Evolutionary conservation across 306 rosid genomes (phyloP).

Genomic region (Castanea sativa): DNA sequence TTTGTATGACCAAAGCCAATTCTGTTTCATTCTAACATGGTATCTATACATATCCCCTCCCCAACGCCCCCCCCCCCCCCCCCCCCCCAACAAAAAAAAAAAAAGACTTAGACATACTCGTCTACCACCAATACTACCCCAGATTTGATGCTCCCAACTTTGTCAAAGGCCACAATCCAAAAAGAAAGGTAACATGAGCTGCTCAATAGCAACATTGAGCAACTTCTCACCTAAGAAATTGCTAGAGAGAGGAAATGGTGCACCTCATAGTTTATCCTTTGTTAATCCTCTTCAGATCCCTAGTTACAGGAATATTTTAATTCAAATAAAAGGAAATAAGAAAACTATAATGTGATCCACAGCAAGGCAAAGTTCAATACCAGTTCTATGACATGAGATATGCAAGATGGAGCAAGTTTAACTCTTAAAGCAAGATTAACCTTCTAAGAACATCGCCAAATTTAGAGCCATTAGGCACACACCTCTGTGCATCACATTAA

Average conservation of each 20-base stretch:
- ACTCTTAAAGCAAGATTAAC: not conserved
- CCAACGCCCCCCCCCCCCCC: too few relatives aligned
- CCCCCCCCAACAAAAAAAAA: too few relatives aligned
- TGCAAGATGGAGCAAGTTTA: not conserved
- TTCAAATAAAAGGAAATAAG: not conserved
- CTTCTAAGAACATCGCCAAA: not conserved
- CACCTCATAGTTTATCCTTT: not conserved
- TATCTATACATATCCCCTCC: too few relatives aligned
- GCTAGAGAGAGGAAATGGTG: not conserved
- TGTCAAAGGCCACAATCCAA: constrained; percentile 3
- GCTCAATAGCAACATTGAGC: constrained; percentile 6
- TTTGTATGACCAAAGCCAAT: too few relatives aligned
- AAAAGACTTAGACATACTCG: not conserved
- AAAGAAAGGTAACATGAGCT: constrained; percentile 14
- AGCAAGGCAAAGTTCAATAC: not conserved
- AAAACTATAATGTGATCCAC: not conserved
- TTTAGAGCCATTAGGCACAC: not conserved
- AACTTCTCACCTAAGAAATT: not conserved
- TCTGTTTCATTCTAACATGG: too few relatives aligned
- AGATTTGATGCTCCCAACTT: constrained; percentile 5
- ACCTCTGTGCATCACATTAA: not conserved
- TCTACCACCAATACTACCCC: constrained; percentile 5
- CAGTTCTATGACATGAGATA: not conserved
- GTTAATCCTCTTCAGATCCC: constrained; percentile 12
- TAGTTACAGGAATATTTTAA: not conserved